Conservation (phyloP, 148 eudicot genomes). For the Vaccinium myrtillus region DNA sequence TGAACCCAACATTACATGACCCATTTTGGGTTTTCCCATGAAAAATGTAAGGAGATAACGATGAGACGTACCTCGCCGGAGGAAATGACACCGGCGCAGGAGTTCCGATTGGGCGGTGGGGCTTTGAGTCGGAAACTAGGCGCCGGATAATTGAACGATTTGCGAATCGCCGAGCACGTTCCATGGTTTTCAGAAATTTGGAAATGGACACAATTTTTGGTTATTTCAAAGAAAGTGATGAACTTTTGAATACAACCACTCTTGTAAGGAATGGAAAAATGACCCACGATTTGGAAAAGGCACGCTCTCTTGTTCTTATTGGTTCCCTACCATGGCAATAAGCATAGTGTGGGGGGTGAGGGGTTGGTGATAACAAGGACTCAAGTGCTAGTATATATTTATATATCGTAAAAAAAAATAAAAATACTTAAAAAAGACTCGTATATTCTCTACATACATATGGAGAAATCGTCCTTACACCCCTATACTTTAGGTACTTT, state of each 20-base stretch:
- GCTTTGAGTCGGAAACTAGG: constrained; percentile 49
- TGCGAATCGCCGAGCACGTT: constrained; percentile 74
- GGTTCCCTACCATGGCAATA: constrained; percentile 16
- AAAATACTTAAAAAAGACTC: no score
- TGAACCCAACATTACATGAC: constrained; percentile 24
- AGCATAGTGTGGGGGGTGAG: constrained; percentile 31
- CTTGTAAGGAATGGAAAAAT: no score
- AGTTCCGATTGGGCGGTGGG: constrained; percentile 28
- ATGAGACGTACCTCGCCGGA: constrained; percentile 64
- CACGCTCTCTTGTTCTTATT: background rate
- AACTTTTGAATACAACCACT: background rate
- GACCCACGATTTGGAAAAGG: background rate
- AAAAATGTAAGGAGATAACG: constrained; percentile 45
- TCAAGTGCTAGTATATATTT: no score
- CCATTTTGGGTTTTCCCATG: constrained; percentile 26
- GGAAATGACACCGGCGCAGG: constrained; percentile 18
- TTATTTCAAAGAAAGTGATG: constrained; percentile 5
- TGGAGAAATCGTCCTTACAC: no score
- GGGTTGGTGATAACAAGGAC: constrained; percentile 17
- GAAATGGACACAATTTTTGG: background rate
- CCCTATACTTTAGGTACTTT: no score
- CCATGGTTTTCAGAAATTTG: constrained; percentile 41
- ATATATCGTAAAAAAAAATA: no score
- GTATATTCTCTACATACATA: no score
- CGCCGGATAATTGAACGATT: constrained; percentile 58